phyloP scores from a whole-genome alignment of 2,329 filamentous ascomycete species.

The Fusarium tjaetaba region DNA sequence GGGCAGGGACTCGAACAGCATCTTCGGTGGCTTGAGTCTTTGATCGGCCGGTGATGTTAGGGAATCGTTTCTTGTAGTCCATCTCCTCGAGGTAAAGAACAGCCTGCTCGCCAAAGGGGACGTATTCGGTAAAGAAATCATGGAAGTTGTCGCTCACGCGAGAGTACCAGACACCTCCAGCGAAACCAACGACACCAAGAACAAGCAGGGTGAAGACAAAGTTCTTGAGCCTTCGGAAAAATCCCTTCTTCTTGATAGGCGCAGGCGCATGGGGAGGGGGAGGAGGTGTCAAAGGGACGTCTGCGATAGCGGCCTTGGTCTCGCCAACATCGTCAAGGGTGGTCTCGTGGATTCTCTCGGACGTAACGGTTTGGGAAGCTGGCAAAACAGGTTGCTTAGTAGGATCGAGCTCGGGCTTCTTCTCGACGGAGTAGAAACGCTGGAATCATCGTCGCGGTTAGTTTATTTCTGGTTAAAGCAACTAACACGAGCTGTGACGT shows the following conservation, averaged over 20 bases:
- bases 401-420: conserved; percentile 60
- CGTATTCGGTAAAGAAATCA: conserved; percentile 97
- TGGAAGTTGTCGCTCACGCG: conserved; percentile 97
- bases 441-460: conserved; percentile 49
- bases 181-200: conserved; percentile 81
- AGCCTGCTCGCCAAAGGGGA: conserved; percentile 93
- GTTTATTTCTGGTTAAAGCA: conserved; percentile 32
- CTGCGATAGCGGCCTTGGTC: conserved; percentile 52
- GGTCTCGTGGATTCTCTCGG: conserved; percentile 56
- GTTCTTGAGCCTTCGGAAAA: conserved; percentile 77
- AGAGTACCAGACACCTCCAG: conserved; percentile 90
- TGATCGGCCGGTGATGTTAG: conserved; percentile 59
- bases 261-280: conserved; percentile 46
- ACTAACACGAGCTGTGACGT: conserved; percentile 46
- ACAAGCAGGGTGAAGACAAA: conserved; percentile 81
- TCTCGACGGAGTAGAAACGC: conserved; percentile 67
- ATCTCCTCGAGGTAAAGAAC: conserved; percentile 96
- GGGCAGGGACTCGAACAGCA: conserved; percentile 83
- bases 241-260: conserved; percentile 67
- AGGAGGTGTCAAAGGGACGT: conserved; percentile 47
- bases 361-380: conserved; percentile 61
- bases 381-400: conserved; percentile 64
- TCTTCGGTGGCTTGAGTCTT: conserved; percentile 66
- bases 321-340: conserved; percentile 50
- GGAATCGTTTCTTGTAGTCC: conserved; percentile 89